Evolutionary conservation across 768 basidiomycete genomes (phyloP).

Genomic region (Hygrophorus pudorinus): DNA sequence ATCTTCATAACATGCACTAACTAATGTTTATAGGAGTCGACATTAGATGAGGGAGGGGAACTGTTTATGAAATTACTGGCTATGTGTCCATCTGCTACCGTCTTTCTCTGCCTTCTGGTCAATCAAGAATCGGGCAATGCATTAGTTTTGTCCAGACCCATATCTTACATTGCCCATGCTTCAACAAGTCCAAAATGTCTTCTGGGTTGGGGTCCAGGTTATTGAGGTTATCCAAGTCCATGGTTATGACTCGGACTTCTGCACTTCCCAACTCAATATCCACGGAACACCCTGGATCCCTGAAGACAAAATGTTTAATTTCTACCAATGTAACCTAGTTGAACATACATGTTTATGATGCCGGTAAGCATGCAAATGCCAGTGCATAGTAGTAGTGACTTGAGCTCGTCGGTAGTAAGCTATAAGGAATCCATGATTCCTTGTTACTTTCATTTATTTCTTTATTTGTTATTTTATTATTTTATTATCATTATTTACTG

Average conservation of each 20-base stretch:
- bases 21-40: slow-evolving; percentile 27
- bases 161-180: slow-evolving; percentile 60
- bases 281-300: slow-evolving; percentile 39
- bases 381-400: too few relatives aligned
- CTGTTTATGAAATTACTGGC: slow-evolving; percentile 37
- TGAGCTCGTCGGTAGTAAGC: too few relatives aligned
- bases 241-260: slow-evolving; percentile 83
- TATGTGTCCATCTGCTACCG: slow-evolving; percentile 65
- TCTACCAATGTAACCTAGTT: not conserved
- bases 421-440: too few relatives aligned
- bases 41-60: not conserved
- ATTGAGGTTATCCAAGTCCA: too few relatives aligned
- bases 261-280: slow-evolving; percentile 75
- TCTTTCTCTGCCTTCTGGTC: slow-evolving; percentile 62
- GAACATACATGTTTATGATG: not conserved
- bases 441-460: too few relatives aligned
- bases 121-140: slow-evolving; percentile 57
- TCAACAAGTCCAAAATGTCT: slow-evolving; percentile 63
- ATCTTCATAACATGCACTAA: slow-evolving; percentile 72
- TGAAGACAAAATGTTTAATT: not conserved
- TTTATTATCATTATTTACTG: too few relatives aligned
- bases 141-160: slow-evolving; percentile 77
- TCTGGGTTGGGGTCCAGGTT: slow-evolving; percentile 72
- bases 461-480: too few relatives aligned
- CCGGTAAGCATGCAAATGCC: too few relatives aligned